Conservation (phyloP, 495 filamentous ascomycete species). For the Podospora conica region DNA sequence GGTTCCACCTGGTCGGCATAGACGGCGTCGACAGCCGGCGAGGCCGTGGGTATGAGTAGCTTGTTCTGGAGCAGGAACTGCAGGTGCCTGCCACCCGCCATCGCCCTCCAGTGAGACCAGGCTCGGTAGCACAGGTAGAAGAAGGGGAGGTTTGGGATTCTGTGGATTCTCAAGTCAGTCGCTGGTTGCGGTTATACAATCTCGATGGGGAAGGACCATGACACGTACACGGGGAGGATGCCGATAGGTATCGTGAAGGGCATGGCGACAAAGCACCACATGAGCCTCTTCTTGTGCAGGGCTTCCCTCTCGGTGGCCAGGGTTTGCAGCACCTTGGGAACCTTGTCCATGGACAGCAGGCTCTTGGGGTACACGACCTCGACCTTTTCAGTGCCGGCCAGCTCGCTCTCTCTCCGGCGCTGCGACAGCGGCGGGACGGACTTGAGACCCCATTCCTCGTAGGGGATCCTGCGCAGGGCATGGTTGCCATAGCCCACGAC, state of each 20-base stretch:
- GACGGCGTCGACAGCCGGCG: conserved; percentile 59
- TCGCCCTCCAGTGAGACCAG: conserved; percentile 63
- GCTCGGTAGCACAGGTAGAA: conserved; percentile 87
- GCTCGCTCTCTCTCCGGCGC: conserved; percentile 54
- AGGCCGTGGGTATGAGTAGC: conserved; percentile 58
- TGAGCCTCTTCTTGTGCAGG: conserved; percentile 67
- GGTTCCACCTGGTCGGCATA: conserved; percentile 49
- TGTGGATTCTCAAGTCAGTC: conserved; percentile 28
- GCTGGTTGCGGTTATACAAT: neutral
- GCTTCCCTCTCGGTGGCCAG: conserved; percentile 74
- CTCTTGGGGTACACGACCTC: conserved; percentile 72
- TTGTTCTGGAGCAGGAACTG: conserved; percentile 69
- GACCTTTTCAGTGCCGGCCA: conserved; percentile 58
- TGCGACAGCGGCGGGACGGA: conserved; percentile 80
- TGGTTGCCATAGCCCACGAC: conserved; percentile 82
- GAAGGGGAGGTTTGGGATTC: conserved; percentile 93
- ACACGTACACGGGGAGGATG: conserved; percentile 73
- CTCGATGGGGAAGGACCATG: neutral
- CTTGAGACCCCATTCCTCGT: conserved; percentile 96
- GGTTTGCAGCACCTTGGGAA: conserved; percentile 53
- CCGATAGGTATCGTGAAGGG: conserved; percentile 79
- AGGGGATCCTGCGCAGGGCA: conserved; percentile 78
- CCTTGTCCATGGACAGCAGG: conserved; percentile 56
- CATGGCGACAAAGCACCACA: conserved; percentile 74
- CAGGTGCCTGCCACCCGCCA: conserved; percentile 78